These are phyloP conservation scores for Phytophthora chlamydospora DNA, from an alignment of 352 stramenopile genomes.

Conservation along the genomic window DNA sequence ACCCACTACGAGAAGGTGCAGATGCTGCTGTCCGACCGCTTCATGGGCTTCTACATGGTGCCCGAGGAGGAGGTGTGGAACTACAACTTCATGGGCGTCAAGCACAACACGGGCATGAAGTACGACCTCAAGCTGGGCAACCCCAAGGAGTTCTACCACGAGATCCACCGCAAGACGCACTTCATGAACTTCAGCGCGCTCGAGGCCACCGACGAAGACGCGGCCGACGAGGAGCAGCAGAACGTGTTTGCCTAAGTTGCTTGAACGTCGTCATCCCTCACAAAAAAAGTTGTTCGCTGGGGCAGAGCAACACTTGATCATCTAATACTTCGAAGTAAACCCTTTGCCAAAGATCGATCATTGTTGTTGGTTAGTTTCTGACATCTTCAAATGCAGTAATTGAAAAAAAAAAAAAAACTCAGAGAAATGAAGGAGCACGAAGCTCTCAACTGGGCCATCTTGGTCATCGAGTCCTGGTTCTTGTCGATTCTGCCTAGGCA, in stretches of 20 bases:
- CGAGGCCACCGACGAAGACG: constrained; percentile 92
- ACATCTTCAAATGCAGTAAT: too few species aligned
- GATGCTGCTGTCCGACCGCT: constrained; percentile 99
- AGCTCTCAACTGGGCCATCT: too few species aligned
- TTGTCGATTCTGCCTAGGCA: too few species aligned
- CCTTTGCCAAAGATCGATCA: too few species aligned
- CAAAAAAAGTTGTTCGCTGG: too few species aligned
- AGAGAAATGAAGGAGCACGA: too few species aligned
- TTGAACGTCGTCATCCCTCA: too few species aligned
- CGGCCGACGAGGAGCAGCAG: constrained; percentile 92
- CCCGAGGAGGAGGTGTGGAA: constrained; percentile 99
- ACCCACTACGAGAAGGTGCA: constrained; percentile 99
- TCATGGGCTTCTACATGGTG: constrained; percentile 99
- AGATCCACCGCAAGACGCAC: constrained; percentile 98
- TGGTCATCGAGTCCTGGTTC: too few species aligned
- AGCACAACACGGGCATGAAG: constrained; percentile 97
- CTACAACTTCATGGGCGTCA: constrained; percentile 99
- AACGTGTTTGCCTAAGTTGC: constrained; percentile 75
- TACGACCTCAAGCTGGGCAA: constrained; percentile 98
- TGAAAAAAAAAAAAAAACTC: too few species aligned
- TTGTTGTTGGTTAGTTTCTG: too few species aligned
- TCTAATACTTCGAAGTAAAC: too few species aligned
- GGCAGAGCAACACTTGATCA: too few species aligned
- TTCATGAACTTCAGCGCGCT: constrained; percentile 99
- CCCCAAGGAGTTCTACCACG: constrained; percentile 99